Base-by-base conservation (phyloP, 495 filamentous ascomycete species). In the Aspergillus kassunensis region DNA sequence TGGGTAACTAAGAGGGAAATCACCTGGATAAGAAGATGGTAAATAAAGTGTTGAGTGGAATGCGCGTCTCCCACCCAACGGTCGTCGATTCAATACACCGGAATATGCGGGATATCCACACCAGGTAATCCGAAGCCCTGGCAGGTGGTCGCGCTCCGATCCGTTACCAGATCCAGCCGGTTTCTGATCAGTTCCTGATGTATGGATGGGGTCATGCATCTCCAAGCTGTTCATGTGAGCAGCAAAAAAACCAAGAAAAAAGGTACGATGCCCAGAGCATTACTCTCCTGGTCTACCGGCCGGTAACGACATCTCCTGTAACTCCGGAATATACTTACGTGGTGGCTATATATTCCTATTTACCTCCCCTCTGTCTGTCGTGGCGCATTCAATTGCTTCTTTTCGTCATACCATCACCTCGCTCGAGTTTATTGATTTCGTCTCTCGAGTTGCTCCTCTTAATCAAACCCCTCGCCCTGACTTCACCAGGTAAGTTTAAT, bases 81-180 rank as follows among this genome's bases (percentile, higher is more conserved):
- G 40, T 5, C 2, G 40, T 18, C 12, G 1, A 21, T n/a, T 21
- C 6, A 21, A 9, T 9, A 40, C 23, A 34, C 43, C 30, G 43
- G 27, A 1, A 25, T 35, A 21, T 18, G 56, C 62, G 66, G 68
- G 58, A 66, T 61, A 51, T 41, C 68, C 66, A 27, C 34, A 69
- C 54, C 63, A n/a, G 63, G 68, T 64, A 71, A 71, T 45, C 68
- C 68, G 68, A 65, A 52, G 54, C 57, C 57, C 56, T 41, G 40
- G 23, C 31, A 47, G 20, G 42, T 37, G 24, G 34, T 37, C 29
- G 30, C 23, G 23, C 29, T 57, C 39, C 44, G 46, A 48, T 57
- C 48, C 15, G 29, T 51, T 49, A 44, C 50, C 50, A 31, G 24
- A 45, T 53, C 30, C 15, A 21, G 44, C 30, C 19, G 16, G 29